Evolutionary conservation across 2,329 filamentous ascomycete genomes (phyloP).

Genomic region (Verticillium alfalfae): DNA sequence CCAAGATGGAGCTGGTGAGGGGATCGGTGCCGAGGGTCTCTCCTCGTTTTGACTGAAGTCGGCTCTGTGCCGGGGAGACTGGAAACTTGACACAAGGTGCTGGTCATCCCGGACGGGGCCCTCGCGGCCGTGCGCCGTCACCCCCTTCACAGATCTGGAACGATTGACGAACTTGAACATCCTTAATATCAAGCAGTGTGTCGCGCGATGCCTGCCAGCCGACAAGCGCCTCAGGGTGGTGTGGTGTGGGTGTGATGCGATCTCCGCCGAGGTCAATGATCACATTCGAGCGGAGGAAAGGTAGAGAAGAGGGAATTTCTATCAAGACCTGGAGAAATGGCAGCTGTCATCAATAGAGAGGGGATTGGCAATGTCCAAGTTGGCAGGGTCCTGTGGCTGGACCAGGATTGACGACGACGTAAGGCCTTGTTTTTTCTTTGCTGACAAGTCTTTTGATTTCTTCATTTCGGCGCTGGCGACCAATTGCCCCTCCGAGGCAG

Average conservation of each 20-base stretch:
- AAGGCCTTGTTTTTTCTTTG: neutral
- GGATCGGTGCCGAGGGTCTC: conserved; percentile 16
- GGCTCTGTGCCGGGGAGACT: conserved; percentile 21
- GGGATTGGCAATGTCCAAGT: neutral
- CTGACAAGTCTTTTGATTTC: neutral
- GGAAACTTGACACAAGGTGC: conserved; percentile 29
- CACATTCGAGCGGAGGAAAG: conserved; percentile 7
- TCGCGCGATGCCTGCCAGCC: neutral
- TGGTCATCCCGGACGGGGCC: conserved; percentile 13
- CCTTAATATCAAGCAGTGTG: conserved; percentile 3
- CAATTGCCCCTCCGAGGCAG: neutral
- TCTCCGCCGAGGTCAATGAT: conserved; percentile 5
- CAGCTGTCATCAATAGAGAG: neutral
- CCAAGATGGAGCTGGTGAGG: conserved; percentile 17
- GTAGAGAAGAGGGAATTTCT: neutral
- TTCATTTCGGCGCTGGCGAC: neutral
- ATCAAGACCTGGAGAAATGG: neutral
- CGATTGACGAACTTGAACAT: conserved; percentile 27
- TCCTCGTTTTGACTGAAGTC: conserved; percentile 23
- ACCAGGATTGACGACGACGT: neutral
- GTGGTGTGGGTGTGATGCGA: conserved; percentile 6
- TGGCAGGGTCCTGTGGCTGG: neutral
- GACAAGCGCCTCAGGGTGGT: conserved; percentile 11
- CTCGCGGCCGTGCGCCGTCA: conserved; percentile 15
- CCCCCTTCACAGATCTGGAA: conserved; percentile 21